Evolutionary conservation across 768 basidiomycete species (phyloP).

Genomic region (Pholiota conissans): DNA sequence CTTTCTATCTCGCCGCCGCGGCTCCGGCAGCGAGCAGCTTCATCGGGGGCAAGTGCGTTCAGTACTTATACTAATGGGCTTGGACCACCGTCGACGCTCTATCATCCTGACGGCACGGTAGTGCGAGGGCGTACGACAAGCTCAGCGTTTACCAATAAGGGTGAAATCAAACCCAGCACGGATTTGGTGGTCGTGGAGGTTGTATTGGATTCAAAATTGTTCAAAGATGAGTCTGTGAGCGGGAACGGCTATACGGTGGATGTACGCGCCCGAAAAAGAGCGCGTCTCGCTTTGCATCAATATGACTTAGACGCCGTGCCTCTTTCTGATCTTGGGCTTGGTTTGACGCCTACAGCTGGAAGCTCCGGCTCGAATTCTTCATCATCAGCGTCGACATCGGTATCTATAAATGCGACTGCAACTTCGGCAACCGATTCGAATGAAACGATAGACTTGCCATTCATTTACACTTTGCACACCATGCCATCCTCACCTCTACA

Average conservation of each 20-base stretch:
- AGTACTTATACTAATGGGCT: neutral
- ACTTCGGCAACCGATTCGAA: conserved; percentile 13
- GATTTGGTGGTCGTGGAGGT: conserved; percentile 81
- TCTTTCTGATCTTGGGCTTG: conserved; percentile 1
- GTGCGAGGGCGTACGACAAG: conserved; percentile 44
- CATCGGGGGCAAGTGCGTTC: conserved; percentile 26
- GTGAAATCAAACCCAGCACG: conserved; percentile 57
- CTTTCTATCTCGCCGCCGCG: conserved; percentile 19
- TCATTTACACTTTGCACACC: conserved; percentile 63
- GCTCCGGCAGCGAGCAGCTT: conserved; percentile 31
- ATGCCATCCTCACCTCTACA: conserved; percentile 83
- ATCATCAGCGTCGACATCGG: neutral
- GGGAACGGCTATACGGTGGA: conserved; percentile 20
- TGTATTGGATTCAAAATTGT: conserved; percentile 79
- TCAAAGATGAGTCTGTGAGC: conserved; percentile 50
- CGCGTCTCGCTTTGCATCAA: neutral
- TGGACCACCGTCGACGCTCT: neutral
- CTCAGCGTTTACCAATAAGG: conserved; percentile 62
- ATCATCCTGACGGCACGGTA: conserved; percentile 8
- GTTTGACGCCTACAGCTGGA: neutral
- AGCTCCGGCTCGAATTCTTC: neutral
- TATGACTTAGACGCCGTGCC: conserved; percentile 1
- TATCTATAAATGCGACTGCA: conserved; percentile 2
- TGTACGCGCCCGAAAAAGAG: conserved; percentile 18
- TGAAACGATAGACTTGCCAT: conserved; percentile 44